Conservation (phyloP, 305 asterid species). For the Solanum chacoense region DNA sequence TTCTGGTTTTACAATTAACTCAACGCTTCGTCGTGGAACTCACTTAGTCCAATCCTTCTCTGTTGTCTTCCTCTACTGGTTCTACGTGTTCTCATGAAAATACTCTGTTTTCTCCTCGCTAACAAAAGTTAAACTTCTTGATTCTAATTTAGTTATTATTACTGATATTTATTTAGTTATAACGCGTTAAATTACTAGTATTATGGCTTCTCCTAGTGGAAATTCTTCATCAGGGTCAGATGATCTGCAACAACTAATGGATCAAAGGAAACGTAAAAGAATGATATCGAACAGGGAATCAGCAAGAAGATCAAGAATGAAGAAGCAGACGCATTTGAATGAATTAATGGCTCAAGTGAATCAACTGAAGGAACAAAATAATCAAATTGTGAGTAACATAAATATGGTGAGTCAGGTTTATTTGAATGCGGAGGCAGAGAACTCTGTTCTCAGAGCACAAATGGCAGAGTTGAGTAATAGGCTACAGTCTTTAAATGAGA, state of each 20-base stretch:
- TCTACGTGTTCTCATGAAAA: constrained; percentile 12
- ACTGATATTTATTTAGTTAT: background rate
- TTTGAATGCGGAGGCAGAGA: constrained; percentile 40
- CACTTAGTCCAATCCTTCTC: constrained; percentile 11
- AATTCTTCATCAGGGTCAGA: constrained; percentile 19
- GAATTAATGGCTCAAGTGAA: constrained; percentile 31
- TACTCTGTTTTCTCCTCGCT: background rate
- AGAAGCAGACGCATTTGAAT: constrained; percentile 53
- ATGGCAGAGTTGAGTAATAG: constrained; percentile 39
- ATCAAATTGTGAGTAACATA: constrained; percentile 20
- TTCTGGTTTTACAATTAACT: constrained; percentile 7
- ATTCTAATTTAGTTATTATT: background rate
- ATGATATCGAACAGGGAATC: constrained; percentile 66
- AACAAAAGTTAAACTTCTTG: background rate
- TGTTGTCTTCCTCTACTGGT: constrained; percentile 12
- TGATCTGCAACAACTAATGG: constrained; percentile 13
- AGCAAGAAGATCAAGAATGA: constrained; percentile 54
- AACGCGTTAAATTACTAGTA: background rate
- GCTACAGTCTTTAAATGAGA: constrained; percentile 39
- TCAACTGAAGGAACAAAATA: constrained; percentile 37
- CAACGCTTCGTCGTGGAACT: constrained; percentile 7
- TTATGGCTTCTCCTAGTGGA: constrained; percentile 27
- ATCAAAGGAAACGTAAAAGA: constrained; percentile 46
- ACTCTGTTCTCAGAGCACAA: constrained; percentile 42
- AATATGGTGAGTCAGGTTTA: constrained; percentile 24